Evolutionary conservation across 768 basidiomycete species (phyloP).

Genomic region (Hirschioporus abietinus): DNA sequence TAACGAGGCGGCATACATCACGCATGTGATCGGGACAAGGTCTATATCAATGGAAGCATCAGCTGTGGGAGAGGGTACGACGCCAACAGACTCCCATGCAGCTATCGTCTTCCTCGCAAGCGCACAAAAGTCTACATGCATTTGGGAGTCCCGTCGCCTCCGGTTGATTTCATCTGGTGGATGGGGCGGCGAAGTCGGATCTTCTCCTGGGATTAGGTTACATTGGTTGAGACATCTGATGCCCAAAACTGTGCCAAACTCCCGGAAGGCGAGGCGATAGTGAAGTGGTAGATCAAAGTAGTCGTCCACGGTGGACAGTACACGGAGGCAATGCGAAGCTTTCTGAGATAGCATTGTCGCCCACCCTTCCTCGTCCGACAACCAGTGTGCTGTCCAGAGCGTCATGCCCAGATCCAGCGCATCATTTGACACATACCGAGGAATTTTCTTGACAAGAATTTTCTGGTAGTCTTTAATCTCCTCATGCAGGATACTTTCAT

Average conservation of each 20-base stretch:
- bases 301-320: conserved; percentile 13
- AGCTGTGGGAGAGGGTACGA: not conserved
- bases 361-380: conserved; percentile 20
- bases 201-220: not conserved
- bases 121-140: conserved; percentile 2
- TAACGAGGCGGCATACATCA: conserved; percentile 22
- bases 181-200: not conserved
- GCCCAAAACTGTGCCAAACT: conserved; percentile 22
- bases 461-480: conserved; percentile 23
- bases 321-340: conserved; percentile 17
- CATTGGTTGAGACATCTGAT: conserved; percentile 14
- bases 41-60: conserved; percentile 8
- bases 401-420: conserved; percentile 28
- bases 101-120: conserved; percentile 7
- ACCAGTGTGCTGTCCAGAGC: conserved; percentile 25
- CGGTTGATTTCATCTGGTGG: conserved; percentile 3
- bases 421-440: conserved; percentile 18
- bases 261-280: conserved; percentile 24
- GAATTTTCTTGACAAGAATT: conserved; percentile 22
- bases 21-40: conserved; percentile 19
- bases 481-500: conserved; percentile 13
- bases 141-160: conserved; percentile 2
- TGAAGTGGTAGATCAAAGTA: conserved; percentile 18
- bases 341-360: conserved; percentile 18
- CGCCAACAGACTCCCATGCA: conserved; percentile 7